A percentile compares a stretch with the other conserved stretches of the same genome.
Conservation (phyloP, 2,329 filamentous ascomycete species). For the Aspergillus udagawae region DNA sequence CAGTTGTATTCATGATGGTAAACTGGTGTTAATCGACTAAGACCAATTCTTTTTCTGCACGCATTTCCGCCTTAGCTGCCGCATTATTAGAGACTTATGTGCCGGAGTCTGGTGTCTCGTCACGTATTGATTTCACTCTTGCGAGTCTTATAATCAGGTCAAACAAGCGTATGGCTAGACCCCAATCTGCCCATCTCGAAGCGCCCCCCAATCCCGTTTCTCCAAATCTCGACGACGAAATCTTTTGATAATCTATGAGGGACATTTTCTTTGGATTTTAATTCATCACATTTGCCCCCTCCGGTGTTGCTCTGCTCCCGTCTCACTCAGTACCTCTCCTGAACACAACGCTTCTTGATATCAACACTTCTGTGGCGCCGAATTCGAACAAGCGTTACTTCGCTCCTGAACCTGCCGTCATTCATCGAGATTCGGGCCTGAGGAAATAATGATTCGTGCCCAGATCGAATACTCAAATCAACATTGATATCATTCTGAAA, state of each 20-base stretch:
- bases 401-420: neutral
- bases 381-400: neutral
- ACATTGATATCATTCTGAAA: neutral
- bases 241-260: neutral
- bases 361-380: neutral
- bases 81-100: neutral
- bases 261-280: neutral
- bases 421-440: neutral
- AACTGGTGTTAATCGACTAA: conserved; percentile 18
- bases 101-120: neutral
- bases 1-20: conserved; percentile 14
- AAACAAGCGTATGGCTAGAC: neutral
- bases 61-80: conserved; percentile 3
- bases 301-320: neutral
- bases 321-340: neutral
- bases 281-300: neutral
- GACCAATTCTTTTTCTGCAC: conserved; percentile 12
- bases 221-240: neutral
- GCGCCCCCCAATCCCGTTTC: neutral
- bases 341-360: neutral
- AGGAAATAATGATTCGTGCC: neutral
- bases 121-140: neutral
- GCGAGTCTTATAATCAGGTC: neutral
- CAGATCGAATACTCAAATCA: neutral
- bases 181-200: neutral